Evolutionary conservation across 1,139 yeast genomes (phyloP).

Genomic region (Suhomyces maxii): DNA sequence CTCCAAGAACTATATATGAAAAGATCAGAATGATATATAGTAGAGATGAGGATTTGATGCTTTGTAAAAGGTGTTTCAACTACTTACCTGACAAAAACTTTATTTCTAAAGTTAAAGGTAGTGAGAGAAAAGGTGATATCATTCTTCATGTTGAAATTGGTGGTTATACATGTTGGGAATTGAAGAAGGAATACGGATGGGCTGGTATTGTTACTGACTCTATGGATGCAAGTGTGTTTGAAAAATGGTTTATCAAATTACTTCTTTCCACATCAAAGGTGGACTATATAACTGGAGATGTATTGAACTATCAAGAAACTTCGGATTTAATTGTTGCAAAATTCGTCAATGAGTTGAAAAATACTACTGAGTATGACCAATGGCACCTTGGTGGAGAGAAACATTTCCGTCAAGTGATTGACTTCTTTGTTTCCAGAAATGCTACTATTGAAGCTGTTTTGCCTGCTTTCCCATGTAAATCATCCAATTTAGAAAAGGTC

Average conservation of each 20-base stretch:
- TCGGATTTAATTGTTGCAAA: conserved; percentile 24
- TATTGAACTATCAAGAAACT: conserved; percentile 2
- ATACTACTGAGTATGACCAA: conserved; percentile 46
- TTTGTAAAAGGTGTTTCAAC: conserved; percentile 14
- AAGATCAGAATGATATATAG: conserved; percentile 33
- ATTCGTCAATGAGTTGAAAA: conserved; percentile 48
- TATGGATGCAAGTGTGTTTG: conserved; percentile 28
- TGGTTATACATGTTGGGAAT: conserved; percentile 11
- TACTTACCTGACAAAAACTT: background rate
- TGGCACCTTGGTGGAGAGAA: conserved; percentile 50
- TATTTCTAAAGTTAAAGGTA: background rate
- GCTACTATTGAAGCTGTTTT: conserved; percentile 54
- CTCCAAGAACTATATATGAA: conserved; percentile 30
- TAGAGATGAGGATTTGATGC: conserved; percentile 19
- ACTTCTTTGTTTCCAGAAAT: conserved; percentile 50
- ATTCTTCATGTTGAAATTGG: conserved; percentile 6
- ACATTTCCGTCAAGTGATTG: conserved; percentile 40
- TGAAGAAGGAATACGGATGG: conserved; percentile 13
- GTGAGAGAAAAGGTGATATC: background rate
- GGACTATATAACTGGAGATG: conserved; percentile 7
- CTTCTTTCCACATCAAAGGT: conserved; percentile 22
- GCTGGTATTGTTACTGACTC: conserved; percentile 32
- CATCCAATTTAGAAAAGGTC: conserved; percentile 57
- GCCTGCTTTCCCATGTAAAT: conserved; percentile 67
- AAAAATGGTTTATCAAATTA: conserved; percentile 35